Conservation (phyloP, 306 rosid species). For the Rubus parviflorus region DNA sequence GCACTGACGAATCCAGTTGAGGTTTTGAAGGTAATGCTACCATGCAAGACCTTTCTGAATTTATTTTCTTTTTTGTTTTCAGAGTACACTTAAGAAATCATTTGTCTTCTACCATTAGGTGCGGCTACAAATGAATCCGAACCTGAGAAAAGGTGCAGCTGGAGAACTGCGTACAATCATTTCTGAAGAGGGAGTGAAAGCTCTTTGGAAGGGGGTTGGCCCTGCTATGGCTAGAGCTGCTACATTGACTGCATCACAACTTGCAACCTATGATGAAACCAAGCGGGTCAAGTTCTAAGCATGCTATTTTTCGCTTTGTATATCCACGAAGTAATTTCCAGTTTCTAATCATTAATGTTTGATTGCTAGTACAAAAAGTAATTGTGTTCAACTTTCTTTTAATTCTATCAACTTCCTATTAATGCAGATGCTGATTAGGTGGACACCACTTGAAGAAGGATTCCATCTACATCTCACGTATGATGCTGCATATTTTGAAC, state of each 20-base stretch:
- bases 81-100: slow-evolving; percentile 23
- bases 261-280: slow-evolving; percentile 90
- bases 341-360: slow-evolving; percentile 26
- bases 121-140: slow-evolving; percentile 85
- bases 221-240: slow-evolving; percentile 98
- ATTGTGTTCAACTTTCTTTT: not conserved
- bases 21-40: slow-evolving; percentile 72
- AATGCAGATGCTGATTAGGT: slow-evolving; percentile 63
- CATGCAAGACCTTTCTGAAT: slow-evolving; percentile 7
- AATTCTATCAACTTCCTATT: slow-evolving; percentile 20
- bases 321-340: slow-evolving; percentile 39
- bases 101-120: slow-evolving; percentile 57
- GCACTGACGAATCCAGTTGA: slow-evolving; percentile 90
- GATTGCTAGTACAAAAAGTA: slow-evolving; percentile 15
- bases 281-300: slow-evolving; percentile 78
- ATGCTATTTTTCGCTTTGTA: slow-evolving; percentile 43
- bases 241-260: slow-evolving; percentile 89
- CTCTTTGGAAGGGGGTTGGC: slow-evolving; percentile 92
- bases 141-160: slow-evolving; percentile 49
- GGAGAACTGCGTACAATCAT: slow-evolving; percentile 59
- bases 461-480: slow-evolving; percentile 76
- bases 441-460: slow-evolving; percentile 81
- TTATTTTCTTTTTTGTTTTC: slow-evolving; percentile 4
- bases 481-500: slow-evolving; percentile 24
- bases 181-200: slow-evolving; percentile 75